Base-by-base conservation (phyloP, 2,329 filamentous ascomycete genomes). In the Colletotrichum phormii region DNA sequence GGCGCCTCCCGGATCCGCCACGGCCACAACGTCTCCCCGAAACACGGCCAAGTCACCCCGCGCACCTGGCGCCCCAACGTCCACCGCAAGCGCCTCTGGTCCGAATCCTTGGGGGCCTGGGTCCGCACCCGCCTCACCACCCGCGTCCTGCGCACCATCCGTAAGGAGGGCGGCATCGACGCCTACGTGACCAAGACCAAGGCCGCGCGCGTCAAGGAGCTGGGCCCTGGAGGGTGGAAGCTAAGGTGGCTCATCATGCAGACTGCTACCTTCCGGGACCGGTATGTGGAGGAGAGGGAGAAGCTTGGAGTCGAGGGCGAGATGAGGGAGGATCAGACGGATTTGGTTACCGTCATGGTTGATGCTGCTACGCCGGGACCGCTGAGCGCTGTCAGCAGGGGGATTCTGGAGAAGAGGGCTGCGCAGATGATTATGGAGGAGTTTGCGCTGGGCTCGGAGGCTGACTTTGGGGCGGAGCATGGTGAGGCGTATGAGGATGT, bases 201-300 rank as follows among this genome's bases (percentile, higher is more conserved):
- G 84, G 86, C 92, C 18, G 89, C 87, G 53, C 89, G 97, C 75
- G 88, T 98, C 79, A 94, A 92, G 85, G 94, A 98, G 82, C 86
- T 99, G 70, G 97, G 97, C 5, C 91, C 96, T 64, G 93, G 93
- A 76, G 97, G 97, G 7, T 99, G 97, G 97, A 90, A 92, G 77
- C 85, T 99, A 79, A 88, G 97, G 75, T 98, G 95, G 94, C 89
- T 94, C 74, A 86, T 99, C 74, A 95, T 98, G 92, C 94, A 96
- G 85, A 95, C 91, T 5, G 78, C 79, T 1, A 84, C 84, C 24
- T 89, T 97, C 63, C 90, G 91, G 81, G 88, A 89, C 76, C 86
- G 89, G 75, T 94, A 95, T 79, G 24, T 58, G 13, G 81, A 84
- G 62, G 88, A 98, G 85, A 87, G 95, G 73, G 84, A 86, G 71